These are phyloP conservation scores for Pythium vanterpoolii DNA, from an alignment of 352 stramenopile species.

Conservation along the genomic window DNA sequence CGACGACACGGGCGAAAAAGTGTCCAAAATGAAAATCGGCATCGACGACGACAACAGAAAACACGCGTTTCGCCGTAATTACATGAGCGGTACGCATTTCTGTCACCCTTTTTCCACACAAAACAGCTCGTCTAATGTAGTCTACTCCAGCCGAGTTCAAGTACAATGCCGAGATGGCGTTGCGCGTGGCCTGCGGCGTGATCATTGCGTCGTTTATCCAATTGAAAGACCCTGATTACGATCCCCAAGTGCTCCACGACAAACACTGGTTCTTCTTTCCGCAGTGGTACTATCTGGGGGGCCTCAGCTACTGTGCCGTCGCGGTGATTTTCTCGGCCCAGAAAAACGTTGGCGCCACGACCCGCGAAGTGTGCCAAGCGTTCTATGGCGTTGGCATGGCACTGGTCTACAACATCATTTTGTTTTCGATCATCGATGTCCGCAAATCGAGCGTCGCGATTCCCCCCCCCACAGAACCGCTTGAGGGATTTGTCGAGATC, in stretches of 20 bases:
- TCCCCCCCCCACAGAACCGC: constrained; percentile 22
- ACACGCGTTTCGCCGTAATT: constrained; percentile 38
- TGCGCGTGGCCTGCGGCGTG: constrained; percentile 53
- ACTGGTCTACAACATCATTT: constrained; percentile 64
- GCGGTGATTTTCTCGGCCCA: constrained; percentile 69
- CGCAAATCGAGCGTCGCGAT: constrained; percentile 39
- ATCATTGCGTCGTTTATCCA: constrained; percentile 51
- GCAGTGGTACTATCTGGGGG: constrained; percentile 59
- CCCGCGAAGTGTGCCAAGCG: constrained; percentile 71
- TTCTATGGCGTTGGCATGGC: constrained; percentile 62
- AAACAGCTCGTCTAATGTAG: background rate
- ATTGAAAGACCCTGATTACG: constrained; percentile 29
- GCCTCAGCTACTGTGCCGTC: constrained; percentile 55
- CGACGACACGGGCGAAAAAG: constrained; percentile 59
- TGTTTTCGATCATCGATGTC: constrained; percentile 55
- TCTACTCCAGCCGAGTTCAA: constrained; percentile 29
- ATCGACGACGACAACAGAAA: constrained; percentile 59
- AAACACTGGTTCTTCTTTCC: constrained; percentile 52
- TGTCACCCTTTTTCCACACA: background rate
- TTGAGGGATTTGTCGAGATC: constrained; percentile 55
- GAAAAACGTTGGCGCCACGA: constrained; percentile 52
- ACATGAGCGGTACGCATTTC: constrained; percentile 38
- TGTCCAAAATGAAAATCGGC: constrained; percentile 65
- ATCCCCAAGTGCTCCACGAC: constrained; percentile 3
- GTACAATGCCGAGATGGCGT: constrained; percentile 30